Evolutionary conservation across 805 yeast genomes (phyloP).

Genomic region (Wickerhamomyces canadensis): DNA sequence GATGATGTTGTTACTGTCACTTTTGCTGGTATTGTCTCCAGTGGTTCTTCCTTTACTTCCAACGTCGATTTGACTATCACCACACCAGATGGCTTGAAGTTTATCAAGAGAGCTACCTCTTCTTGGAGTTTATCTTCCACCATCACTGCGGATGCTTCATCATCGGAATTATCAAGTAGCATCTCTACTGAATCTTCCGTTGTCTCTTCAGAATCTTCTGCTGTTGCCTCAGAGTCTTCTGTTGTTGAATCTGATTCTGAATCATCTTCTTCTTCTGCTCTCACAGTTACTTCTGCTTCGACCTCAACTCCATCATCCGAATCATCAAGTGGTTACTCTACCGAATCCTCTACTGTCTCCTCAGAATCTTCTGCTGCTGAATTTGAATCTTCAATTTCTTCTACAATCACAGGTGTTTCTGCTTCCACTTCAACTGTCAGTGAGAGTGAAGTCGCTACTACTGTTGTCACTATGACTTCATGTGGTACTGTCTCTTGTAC

Average conservation of each 20-base stretch:
- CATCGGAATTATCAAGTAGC: constrained; percentile 7
- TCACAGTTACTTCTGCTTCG: constrained; percentile 4
- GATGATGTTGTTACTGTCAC: not conserved
- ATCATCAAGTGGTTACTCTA: no score
- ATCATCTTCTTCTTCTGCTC: constrained; percentile 7
- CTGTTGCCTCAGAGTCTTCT: constrained; percentile 4
- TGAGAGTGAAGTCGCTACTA: constrained; percentile 17
- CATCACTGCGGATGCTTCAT: constrained; percentile 9
- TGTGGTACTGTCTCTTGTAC: constrained; percentile 14
- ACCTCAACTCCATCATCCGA: no score
- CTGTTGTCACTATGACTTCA: constrained; percentile 25
- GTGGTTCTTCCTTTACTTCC: constrained; percentile 7
- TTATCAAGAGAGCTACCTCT: constrained; percentile 13
- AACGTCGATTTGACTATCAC: constrained; percentile 2
- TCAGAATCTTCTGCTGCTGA: no score
- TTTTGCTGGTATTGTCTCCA: constrained; percentile 5
- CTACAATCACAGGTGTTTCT: constrained; percentile 11
- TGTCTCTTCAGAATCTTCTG: constrained; percentile 14
- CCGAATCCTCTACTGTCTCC: no score
- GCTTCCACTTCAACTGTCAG: constrained; percentile 12
- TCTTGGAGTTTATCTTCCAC: constrained; percentile 5
- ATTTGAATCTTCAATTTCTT: constrained; percentile 4
- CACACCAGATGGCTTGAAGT: constrained; percentile 2
- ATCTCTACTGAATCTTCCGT: constrained; percentile 9
- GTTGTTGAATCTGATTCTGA: constrained; percentile 4